Evolutionary conservation across 2,329 filamentous ascomycete species (phyloP).

Genomic region (Fusarium floridanum): DNA sequence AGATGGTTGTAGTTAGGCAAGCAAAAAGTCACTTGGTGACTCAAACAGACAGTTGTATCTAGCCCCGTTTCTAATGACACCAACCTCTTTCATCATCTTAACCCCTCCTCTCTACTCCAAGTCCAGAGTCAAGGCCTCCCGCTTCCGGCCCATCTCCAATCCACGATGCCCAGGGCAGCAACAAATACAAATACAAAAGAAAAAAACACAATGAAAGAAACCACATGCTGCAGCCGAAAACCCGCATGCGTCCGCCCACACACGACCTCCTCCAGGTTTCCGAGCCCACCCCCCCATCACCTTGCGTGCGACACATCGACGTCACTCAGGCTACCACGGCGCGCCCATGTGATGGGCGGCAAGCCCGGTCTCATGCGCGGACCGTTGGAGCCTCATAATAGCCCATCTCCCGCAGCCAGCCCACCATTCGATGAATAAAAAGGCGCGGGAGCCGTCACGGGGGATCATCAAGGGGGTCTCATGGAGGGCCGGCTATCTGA

Average conservation of each 20-base stretch:
- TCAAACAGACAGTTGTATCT: neutral
- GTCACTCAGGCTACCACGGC: conserved; percentile 32
- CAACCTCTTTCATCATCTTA: neutral
- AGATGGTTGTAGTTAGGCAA: neutral
- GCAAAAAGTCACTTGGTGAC: neutral
- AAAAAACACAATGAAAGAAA: neutral
- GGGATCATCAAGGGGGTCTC: neutral
- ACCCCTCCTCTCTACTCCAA: neutral
- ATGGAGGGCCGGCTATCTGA: conserved; percentile 1
- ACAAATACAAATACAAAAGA: neutral
- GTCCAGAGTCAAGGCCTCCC: neutral
- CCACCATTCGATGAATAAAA: conserved; percentile 1
- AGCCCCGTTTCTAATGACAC: neutral
- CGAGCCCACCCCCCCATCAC: conserved; percentile 16
- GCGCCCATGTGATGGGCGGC: conserved; percentile 38
- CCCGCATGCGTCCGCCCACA: conserved; percentile 13
- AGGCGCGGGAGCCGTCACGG: neutral
- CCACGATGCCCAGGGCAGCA: neutral
- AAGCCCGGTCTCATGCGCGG: conserved; percentile 32
- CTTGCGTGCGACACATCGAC: conserved; percentile 30
- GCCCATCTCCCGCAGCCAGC: neutral
- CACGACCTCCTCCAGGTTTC: conserved; percentile 1
- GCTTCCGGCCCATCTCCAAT: neutral
- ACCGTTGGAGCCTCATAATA: conserved; percentile 21
- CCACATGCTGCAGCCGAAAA: conserved; percentile 7